Conservation (phyloP, 2,329 filamentous ascomycete genomes). For the Graphium sp. region DNA sequence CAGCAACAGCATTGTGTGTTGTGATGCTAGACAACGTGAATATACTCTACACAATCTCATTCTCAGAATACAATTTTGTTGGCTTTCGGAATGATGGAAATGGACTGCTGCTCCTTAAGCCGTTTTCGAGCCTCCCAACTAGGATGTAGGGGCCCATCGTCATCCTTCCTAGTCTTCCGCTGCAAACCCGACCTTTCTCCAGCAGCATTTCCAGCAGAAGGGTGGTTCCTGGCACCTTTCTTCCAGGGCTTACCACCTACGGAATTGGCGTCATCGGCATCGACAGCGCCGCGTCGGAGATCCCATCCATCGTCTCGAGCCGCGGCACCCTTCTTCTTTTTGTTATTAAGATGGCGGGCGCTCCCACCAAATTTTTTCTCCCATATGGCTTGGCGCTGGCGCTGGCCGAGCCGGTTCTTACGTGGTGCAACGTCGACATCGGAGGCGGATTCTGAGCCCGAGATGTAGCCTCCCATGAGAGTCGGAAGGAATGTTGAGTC, state of each 20-base stretch:
- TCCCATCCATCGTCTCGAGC: slow-evolving; percentile 38
- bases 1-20: too few relatives aligned
- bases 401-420: slow-evolving; percentile 58
- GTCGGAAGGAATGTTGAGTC: slow-evolving; percentile 54
- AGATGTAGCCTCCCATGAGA: slow-evolving; percentile 66
- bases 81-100: slow-evolving; percentile 24
- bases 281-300: slow-evolving; percentile 35
- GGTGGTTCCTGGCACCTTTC: slow-evolving; percentile 29
- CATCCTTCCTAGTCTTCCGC: slow-evolving; percentile 19
- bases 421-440: slow-evolving; percentile 45
- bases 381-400: slow-evolving; percentile 61
- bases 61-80: slow-evolving; percentile 39
- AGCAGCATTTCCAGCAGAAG: too few relatives aligned
- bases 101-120: slow-evolving; percentile 40
- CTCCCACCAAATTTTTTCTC: slow-evolving; percentile 63
- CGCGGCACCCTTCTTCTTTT: slow-evolving; percentile 11
- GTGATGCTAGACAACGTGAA: too few relatives aligned
- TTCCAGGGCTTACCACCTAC: slow-evolving; percentile 31
- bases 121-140: slow-evolving; percentile 49
- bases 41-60: too few relatives aligned
- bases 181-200: slow-evolving; percentile 13
- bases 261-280: slow-evolving; percentile 15
- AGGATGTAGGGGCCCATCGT: slow-evolving; percentile 40
- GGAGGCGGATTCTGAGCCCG: slow-evolving; percentile 54
- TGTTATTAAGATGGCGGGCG: slow-evolving; percentile 46